Base-by-base conservation (phyloP, 2,329 filamentous ascomycete species). In the Colletotrichum caudatum region DNA sequence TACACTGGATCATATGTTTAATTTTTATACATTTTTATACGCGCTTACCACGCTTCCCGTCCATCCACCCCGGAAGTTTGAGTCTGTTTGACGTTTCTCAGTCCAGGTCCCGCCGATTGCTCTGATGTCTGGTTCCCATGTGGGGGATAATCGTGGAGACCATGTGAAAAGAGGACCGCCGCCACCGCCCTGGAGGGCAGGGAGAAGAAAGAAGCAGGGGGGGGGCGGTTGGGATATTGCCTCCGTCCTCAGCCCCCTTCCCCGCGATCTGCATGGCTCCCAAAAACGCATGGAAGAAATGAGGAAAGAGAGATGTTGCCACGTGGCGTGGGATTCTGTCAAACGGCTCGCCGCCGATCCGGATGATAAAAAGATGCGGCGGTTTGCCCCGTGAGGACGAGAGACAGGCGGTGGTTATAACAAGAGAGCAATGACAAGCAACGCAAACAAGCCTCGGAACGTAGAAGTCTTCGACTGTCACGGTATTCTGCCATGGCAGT, bases 321-420 rank as follows among this genome's bases (percentile, higher is more conserved):
- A 29, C 20, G 51, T 39, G 46, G 59, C 20, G 39, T 39, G 33
- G 44, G 33, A 26, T 33, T 29, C 8, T 11, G 18, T 50, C 46
- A 29, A 53, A n/a, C 60, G 62, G 37, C 26, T 50, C 29, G 33
- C 35, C 26, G 37, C 56, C 48, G 62, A 69, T 66, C 65, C 26
- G 29, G 53, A 37, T 62, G 68, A 67, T 64, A 53, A 57, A 20
- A 44, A 44, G 20, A 20, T 20, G 41, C 5, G 41, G 41, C 6
- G 51, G 57, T 37, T 51, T 71, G 50, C 50, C 67, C 68, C 26
- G 68, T 62, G 64, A 71, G 51, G 20, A 6, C 26, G 23, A 33
- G n/a, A 67, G n/a, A 67, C 41, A 46, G 8, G 37, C 46, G 54
- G 50, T 33, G 33, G 51, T 9, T 20, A 20, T 41, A 41, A 33